Conservation (phyloP, 169 alveolate species). For the Cryptosporidium ryanae region DNA sequence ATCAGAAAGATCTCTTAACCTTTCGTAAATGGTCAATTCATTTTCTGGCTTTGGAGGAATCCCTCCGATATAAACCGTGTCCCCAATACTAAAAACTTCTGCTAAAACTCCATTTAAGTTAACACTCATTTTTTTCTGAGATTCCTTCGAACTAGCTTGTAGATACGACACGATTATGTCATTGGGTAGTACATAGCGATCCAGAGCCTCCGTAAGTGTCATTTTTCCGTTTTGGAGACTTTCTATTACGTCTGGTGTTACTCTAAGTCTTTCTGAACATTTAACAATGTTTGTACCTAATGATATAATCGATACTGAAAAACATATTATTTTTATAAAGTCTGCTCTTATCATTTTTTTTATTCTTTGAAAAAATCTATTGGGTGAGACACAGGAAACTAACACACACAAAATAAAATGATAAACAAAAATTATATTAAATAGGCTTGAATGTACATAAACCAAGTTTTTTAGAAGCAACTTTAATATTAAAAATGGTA, state of each 20-base stretch:
- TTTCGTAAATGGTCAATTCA: slow-evolving; percentile 63
- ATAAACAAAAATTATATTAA: too few relatives aligned
- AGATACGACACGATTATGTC: slow-evolving; percentile 65
- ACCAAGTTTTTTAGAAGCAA: too few relatives aligned
- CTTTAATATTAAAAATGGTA: too few relatives aligned
- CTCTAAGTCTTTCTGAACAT: slow-evolving; percentile 41
- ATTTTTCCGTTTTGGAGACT: slow-evolving; percentile 52
- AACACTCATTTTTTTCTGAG: slow-evolving; percentile 43
- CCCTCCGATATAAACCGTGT: slow-evolving; percentile 63
- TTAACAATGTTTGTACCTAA: neutral
- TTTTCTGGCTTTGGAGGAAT: slow-evolving; percentile 72
- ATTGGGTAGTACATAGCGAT: slow-evolving; percentile 45
- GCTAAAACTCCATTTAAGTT: slow-evolving; percentile 61
- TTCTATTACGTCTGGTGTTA: slow-evolving; percentile 47
- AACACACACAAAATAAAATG: too few relatives aligned
- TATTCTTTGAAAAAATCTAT: too few relatives aligned
- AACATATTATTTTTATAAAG: too few relatives aligned
- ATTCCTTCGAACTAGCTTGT: slow-evolving; percentile 32
- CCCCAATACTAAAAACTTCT: slow-evolving; percentile 52
- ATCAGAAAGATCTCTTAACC: slow-evolving; percentile 71
- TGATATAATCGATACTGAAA: neutral
- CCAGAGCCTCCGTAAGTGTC: slow-evolving; percentile 64
- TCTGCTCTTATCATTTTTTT: too few relatives aligned
- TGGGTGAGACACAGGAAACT: too few relatives aligned
- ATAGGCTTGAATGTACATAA: too few relatives aligned